Conservation (phyloP, 306 rosid genomes). For the Casuarina equisetifolia region DNA sequence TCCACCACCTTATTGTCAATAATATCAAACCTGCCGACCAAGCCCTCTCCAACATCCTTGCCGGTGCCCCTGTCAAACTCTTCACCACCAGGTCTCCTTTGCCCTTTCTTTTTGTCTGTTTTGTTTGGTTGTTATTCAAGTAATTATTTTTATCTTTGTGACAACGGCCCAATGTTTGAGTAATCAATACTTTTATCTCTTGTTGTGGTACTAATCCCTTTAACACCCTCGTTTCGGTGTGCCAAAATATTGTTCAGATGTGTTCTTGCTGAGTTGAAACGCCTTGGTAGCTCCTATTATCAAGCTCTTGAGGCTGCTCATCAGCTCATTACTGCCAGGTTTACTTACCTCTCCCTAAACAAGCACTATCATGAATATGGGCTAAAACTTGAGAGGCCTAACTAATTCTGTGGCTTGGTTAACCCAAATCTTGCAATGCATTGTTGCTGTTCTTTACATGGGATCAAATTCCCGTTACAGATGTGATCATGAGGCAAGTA, state of each 20-base stretch:
- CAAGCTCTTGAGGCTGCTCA: conserved; percentile 62
- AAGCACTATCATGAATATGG: not conserved
- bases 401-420: not conserved
- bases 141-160: not conserved
- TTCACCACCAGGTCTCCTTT: conserved; percentile 63
- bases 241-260: conserved; percentile 44
- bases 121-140: not conserved
- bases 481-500: conserved; percentile 63
- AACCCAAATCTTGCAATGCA: not conserved
- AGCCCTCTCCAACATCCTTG: conserved; percentile 53
- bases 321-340: conserved; percentile 65
- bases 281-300: conserved; percentile 51
- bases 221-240: conserved; percentile 3
- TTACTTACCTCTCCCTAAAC: not conserved
- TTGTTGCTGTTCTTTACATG: conserved; percentile 8
- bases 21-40: conserved; percentile 65
- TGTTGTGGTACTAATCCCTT: not conserved
- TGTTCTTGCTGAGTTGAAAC: conserved; percentile 64
- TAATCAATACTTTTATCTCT: not conserved
- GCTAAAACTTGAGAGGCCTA: not conserved
- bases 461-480: conserved; percentile 38
- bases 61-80: conserved; percentile 58
- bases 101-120: not conserved
- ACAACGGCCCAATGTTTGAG: not conserved
- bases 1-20: conserved; percentile 64